These are phyloP conservation scores for Yarrowia sp. DNA, from an alignment of 805 yeast species.

Conservation along the genomic window DNA sequence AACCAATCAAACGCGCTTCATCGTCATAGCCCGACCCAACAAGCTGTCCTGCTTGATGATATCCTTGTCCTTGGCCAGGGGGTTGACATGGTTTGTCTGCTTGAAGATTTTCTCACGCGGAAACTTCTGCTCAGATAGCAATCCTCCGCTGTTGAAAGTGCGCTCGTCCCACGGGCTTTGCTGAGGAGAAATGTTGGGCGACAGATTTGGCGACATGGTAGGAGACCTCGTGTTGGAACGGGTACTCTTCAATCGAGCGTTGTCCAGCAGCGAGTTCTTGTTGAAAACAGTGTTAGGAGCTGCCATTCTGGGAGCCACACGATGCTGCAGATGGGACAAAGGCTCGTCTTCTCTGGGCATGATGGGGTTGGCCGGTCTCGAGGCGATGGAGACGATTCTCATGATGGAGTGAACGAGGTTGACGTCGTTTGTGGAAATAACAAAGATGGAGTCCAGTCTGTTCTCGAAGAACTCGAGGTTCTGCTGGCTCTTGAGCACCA, in stretches of 20 bases:
- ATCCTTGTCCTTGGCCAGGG: conserved; percentile 18
- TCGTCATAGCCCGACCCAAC: conserved; percentile 18
- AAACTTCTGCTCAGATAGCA: conserved; percentile 7
- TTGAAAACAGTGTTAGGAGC: conserved; percentile 11
- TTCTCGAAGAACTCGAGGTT: conserved; percentile 16
- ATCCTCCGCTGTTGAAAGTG: not conserved
- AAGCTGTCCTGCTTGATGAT: conserved; percentile 24
- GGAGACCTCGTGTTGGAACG: not conserved
- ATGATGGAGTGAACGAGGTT: conserved; percentile 5
- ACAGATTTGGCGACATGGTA: not conserved
- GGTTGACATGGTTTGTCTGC: conserved; percentile 1
- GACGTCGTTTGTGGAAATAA: conserved; percentile 12
- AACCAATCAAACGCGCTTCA: not conserved
- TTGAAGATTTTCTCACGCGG: not conserved
- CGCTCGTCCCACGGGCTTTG: not conserved
- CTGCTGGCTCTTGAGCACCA: conserved; percentile 15
- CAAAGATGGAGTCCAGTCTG: conserved; percentile 4
- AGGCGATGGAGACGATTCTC: conserved; percentile 9
- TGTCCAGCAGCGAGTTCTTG: conserved; percentile 18
- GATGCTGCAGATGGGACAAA: not conserved
- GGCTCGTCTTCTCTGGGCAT: conserved; percentile 3
- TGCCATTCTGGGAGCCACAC: conserved; percentile 1
- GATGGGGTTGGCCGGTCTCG: not conserved
- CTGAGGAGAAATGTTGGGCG: conserved; percentile 1
- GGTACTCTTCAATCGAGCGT: not conserved